A percentile compares a stretch with the other conserved stretches of the same genome.
phyloP scores from a whole-genome alignment of 306 rosid species.

The Castanospermum australe region DNA sequence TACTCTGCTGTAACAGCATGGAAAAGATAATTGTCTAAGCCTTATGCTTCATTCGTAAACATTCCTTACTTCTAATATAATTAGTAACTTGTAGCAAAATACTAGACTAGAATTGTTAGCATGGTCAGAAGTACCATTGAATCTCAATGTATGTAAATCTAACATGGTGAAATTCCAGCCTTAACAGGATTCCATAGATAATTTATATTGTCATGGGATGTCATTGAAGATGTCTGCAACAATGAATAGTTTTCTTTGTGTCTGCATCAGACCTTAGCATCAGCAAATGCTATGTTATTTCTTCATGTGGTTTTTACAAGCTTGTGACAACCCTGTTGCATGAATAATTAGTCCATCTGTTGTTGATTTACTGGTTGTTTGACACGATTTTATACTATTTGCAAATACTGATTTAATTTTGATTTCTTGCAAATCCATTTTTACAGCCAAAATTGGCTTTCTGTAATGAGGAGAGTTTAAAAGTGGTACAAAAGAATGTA shows the following conservation, averaged over 20 bases:
- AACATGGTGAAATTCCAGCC: no score
- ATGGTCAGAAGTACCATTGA: no score
- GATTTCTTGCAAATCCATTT: neutral
- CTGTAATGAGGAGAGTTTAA: neutral
- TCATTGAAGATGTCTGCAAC: neutral
- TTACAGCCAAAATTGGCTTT: neutral
- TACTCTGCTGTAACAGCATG: neutral
- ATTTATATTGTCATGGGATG: neutral
- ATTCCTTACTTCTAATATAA: no score
- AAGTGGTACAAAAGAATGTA: neutral
- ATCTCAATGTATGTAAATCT: no score
- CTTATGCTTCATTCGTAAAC: no score
- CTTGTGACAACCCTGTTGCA: no score
- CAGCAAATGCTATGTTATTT: neutral
- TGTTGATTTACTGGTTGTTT: neutral
- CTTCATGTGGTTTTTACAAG: neutral
- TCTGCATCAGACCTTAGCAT: neutral
- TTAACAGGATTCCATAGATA: neutral
- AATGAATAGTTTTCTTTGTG: neutral
- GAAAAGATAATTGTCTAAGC: neutral
- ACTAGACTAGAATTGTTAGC: no score
- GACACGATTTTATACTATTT: neutral
- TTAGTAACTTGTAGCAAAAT: no score
- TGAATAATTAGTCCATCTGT: neutral
- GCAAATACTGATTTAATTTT: neutral